Conservation (phyloP, 176 grass and related monocot genomes). For the Carex parvula region DNA sequence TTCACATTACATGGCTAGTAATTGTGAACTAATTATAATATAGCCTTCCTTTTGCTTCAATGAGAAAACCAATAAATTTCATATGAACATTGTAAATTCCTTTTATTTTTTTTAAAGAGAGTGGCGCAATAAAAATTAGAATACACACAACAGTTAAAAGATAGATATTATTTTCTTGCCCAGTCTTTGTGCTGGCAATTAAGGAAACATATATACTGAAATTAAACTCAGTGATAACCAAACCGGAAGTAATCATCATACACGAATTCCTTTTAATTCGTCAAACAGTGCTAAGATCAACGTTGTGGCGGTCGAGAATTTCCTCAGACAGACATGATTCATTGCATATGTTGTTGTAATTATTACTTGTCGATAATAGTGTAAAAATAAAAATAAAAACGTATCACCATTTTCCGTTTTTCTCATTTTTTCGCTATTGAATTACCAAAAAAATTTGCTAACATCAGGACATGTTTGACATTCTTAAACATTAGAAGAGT, state of each 20-base stretch:
- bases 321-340: not conserved
- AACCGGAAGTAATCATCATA: not conserved
- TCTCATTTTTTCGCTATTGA: not conserved
- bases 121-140: too few relatives aligned
- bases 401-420: not conserved
- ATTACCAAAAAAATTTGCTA: not conserved
- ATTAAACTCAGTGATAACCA: not conserved
- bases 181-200: not conserved
- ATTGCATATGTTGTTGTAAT: not conserved
- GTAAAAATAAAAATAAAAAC: not conserved
- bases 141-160: too few relatives aligned
- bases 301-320: not conserved
- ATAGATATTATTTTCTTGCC: not conserved
- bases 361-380: not conserved
- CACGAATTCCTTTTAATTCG: not conserved
- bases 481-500: not conserved
- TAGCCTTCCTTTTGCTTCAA: not conserved
- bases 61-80: not conserved
- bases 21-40: not conserved
- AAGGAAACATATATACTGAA: not conserved
- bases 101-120: too few relatives aligned
- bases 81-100: too few relatives aligned
- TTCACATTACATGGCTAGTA: not conserved
- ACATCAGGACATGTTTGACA: not conserved
- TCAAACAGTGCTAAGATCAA: slow-evolving; percentile 11